Evolutionary conservation across 768 basidiomycete species (phyloP), one percentile per base, ranked within the genome.

Genomic region (Kondoa malvinella): DNA sequence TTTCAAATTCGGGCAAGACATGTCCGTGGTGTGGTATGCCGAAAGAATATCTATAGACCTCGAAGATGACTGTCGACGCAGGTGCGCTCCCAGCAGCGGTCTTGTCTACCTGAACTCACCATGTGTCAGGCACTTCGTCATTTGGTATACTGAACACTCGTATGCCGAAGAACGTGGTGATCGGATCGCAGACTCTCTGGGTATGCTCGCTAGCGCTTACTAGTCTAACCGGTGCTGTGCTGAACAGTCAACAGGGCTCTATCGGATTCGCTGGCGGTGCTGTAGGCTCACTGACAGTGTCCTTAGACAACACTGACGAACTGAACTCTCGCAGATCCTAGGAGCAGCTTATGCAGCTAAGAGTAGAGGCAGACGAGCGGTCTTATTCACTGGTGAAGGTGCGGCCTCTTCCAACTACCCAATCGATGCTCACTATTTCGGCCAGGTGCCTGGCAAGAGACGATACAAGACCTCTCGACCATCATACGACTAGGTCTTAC

Each of bases 1-100:
- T 95, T 21, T 92, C 91, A 2, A 95, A 95, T 75, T 89, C 88
- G 2, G 95, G 95, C 4, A 99, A 99, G 78, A 95, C 95, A 1
- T 90, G 57, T 64, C 66, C 65, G 27, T 32, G 15, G 2, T 56
- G 16, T n/a, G n/a, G n/a, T n/a, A n/a, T n/a, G n/a, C n/a, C n/a
- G n/a, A n/a, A n/a, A n/a, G n/a, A n/a, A n/a, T n/a, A n/a, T n/a
- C n/a, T n/a, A n/a, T n/a, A n/a, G n/a, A n/a, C n/a, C n/a, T n/a
- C n/a, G n/a, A n/a, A n/a, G n/a, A n/a, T n/a, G n/a, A n/a, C n/a
- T n/a, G n/a, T n/a, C n/a, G n/a, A n/a, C n/a, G n/a, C n/a, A n/a
- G n/a, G n/a, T n/a, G n/a, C n/a, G n/a, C n/a, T n/a, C n/a, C n/a
- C n/a, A n/a, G n/a, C n/a, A n/a, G n/a, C n/a, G n/a, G n/a, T n/a